Evolutionary conservation across 768 basidiomycete species (phyloP).

Genomic region (Mycena vulgaris): DNA sequence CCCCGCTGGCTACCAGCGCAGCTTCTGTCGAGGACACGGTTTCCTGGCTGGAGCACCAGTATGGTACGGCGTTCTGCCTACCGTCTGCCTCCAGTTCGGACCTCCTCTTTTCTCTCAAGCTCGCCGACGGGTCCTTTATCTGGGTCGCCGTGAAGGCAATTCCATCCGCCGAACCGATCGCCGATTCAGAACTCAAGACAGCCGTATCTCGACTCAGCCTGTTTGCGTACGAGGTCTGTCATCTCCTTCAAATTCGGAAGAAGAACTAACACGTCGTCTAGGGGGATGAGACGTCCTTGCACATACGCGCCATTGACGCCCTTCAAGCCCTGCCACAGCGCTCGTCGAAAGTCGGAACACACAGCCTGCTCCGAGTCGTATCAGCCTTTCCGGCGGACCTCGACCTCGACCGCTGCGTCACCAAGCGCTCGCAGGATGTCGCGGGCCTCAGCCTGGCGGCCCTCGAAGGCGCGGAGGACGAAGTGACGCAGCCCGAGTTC

Average conservation of each 20-base stretch:
- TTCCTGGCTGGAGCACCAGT: not conserved
- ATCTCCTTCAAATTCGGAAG: too few relatives aligned
- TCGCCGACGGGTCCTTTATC: not conserved
- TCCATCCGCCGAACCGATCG: not conserved
- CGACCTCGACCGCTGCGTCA: not conserved
- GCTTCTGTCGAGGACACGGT: not conserved
- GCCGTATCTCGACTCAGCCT: not conserved
- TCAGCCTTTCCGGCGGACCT: not conserved
- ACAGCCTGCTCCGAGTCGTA: slow-evolving; percentile 5
- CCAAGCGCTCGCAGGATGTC: slow-evolving; percentile 7
- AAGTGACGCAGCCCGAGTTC: slow-evolving; percentile 7
- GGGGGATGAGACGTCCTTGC: not conserved
- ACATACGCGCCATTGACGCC: not conserved
- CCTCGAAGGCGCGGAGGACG: not conserved
- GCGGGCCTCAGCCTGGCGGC: slow-evolving; percentile 4
- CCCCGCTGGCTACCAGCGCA: not conserved
- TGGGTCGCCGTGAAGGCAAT: not conserved
- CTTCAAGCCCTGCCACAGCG: slow-evolving; percentile 2
- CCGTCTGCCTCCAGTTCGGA: not conserved
- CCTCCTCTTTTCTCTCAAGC: not conserved
- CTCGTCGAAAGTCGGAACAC: not conserved
- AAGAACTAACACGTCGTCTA: too few relatives aligned
- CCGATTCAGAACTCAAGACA: not conserved
- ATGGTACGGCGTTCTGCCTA: not conserved
- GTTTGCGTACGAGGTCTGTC: not conserved